phyloP scores from a whole-genome alignment of 345 rosid species.

The Turnera subulata region DNA sequence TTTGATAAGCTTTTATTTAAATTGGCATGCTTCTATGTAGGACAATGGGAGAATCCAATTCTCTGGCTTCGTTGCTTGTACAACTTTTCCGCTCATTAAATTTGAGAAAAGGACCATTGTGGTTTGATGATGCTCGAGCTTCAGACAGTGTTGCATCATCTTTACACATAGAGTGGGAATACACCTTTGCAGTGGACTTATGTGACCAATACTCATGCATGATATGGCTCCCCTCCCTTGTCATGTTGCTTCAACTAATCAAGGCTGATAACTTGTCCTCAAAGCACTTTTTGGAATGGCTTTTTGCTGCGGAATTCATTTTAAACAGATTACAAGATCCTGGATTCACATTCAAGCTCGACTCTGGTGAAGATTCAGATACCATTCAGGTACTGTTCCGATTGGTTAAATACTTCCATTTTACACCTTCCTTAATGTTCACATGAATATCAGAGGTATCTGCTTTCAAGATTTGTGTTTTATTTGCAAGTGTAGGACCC shows the following conservation, averaged over 20 bases:
- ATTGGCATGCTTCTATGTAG: conserved; percentile 37
- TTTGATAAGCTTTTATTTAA: conserved; percentile 7
- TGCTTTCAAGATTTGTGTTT: too few relatives aligned
- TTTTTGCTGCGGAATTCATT: conserved; percentile 54
- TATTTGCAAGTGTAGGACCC: too few relatives aligned
- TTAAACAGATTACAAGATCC: conserved; percentile 74
- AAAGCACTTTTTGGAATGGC: conserved; percentile 40
- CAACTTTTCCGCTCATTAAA: conserved; percentile 67
- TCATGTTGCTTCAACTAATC: conserved; percentile 48
- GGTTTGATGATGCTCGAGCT: conserved; percentile 22
- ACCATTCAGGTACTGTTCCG: conserved; percentile 58
- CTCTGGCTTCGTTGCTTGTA: conserved; percentile 72
- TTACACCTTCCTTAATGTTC: background rate
- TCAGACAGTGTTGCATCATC: conserved; percentile 33
- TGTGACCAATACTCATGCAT: conserved; percentile 69
- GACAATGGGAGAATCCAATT: conserved; percentile 69
- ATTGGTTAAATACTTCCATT: conserved; percentile 5
- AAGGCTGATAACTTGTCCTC: conserved; percentile 29
- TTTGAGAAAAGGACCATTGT: conserved; percentile 44
- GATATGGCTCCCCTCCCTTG: conserved; percentile 86
- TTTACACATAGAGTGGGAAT: conserved; percentile 71
- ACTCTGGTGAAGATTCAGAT: conserved; percentile 50
- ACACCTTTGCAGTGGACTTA: conserved; percentile 66
- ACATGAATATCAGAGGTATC: too few relatives aligned
- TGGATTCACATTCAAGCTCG: conserved; percentile 59